Evolutionary conservation across 2,329 filamentous ascomycete genomes (phyloP).

Genomic region (Podosphaera fusca): DNA sequence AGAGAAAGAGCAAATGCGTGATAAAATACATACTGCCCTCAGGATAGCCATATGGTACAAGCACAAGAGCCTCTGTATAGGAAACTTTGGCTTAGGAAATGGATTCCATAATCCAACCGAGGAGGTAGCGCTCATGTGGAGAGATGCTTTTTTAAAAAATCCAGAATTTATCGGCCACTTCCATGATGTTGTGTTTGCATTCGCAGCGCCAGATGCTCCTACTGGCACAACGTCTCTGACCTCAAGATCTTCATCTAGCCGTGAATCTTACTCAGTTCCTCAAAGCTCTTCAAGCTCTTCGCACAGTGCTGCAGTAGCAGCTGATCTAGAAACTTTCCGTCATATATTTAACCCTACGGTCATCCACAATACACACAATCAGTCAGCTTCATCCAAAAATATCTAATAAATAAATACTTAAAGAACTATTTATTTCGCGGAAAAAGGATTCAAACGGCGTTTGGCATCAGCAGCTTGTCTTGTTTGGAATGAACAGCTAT

Average conservation of each 20-base stretch:
- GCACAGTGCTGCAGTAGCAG: slow-evolving; percentile 15
- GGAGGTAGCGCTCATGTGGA: slow-evolving; percentile 42
- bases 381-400: neutral
- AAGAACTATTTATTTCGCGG: neutral
- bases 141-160: slow-evolving; percentile 38
- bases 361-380: slow-evolving; percentile 10
- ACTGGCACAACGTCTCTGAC: slow-evolving; percentile 22
- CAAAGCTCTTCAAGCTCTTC: slow-evolving; percentile 6
- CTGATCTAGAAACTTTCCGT: slow-evolving; percentile 30
- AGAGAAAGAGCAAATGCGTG: slow-evolving; percentile 47
- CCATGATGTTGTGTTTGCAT: slow-evolving; percentile 37
- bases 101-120: slow-evolving; percentile 39
- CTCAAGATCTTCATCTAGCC: slow-evolving; percentile 5
- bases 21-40: slow-evolving; percentile 49
- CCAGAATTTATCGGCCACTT: slow-evolving; percentile 39
- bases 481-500: neutral
- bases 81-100: slow-evolving; percentile 42
- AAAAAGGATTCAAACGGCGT: neutral
- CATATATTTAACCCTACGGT: slow-evolving; percentile 27
- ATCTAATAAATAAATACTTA: neutral
- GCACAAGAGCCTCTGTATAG: slow-evolving; percentile 34
- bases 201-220: slow-evolving; percentile 29
- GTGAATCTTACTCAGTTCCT: slow-evolving; percentile 5
- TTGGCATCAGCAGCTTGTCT: neutral
- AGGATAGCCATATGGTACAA: slow-evolving; percentile 41